These are phyloP conservation scores for Haematococcus lacustris DNA, from an alignment of 139 green algal species.

Conservation along the genomic window DNA sequence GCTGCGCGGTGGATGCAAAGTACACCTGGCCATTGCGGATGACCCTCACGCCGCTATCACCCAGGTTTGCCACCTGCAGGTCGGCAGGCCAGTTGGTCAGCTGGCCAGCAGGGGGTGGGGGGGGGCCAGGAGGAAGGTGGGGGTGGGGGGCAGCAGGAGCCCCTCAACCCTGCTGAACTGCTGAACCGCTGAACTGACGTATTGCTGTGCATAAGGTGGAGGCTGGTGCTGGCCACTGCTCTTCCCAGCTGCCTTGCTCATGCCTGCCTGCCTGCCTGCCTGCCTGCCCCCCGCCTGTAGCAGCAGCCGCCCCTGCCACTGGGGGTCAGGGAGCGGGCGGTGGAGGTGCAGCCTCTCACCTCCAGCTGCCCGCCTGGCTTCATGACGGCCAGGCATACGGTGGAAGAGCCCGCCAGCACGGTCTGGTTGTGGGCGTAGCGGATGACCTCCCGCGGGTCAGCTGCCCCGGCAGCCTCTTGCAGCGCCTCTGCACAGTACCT, in stretches of 20 bases:
- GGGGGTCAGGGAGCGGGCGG: no score
- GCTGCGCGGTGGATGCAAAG: conserved; percentile 66
- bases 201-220: no score
- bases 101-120: not conserved
- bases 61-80: conserved; percentile 71
- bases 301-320: no score
- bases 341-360: no score
- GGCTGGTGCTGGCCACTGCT: no score
- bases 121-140: no score
- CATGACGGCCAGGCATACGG: conserved; percentile 30
- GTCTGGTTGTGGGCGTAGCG: conserved; percentile 35
- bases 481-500: conserved; percentile 18
- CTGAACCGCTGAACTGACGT: no score
- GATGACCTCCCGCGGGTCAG: conserved; percentile 33
- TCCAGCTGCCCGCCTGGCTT: conserved; percentile 10
- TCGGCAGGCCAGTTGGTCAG: conserved; percentile 7
- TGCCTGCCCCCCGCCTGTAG: no score
- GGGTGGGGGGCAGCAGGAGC: not conserved
- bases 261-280: no score
- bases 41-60: conserved; percentile 71
- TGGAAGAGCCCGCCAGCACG: conserved; percentile 26
- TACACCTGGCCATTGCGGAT: conserved; percentile 57
- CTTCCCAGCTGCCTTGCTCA: no score
- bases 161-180: not conserved
- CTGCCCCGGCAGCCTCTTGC: conserved; percentile 5